Conservation (phyloP, 352 stramenopile genomes). For the Thalassiosira mediterranea region DNA sequence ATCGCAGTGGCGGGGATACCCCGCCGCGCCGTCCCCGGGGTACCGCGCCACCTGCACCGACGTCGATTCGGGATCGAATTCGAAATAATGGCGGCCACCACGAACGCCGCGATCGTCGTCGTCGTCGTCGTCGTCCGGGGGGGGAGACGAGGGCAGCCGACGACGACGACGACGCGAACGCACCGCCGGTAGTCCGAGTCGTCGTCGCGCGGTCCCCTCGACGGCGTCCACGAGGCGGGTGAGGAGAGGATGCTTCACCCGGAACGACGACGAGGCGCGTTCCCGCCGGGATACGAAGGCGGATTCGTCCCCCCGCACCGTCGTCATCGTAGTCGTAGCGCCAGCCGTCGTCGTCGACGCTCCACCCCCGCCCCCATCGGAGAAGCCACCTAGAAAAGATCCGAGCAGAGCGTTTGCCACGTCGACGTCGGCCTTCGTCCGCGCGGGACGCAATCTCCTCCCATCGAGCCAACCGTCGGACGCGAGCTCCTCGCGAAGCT, state of each 20-base stretch:
- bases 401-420: slow-evolving; percentile 21
- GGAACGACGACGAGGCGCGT: slow-evolving; percentile 29
- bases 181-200: not conserved
- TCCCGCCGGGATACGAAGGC: slow-evolving; percentile 53
- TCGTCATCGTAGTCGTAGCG: too few relatives aligned
- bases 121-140: not conserved
- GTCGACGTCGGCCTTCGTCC: slow-evolving; percentile 46
- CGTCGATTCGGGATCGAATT: slow-evolving; percentile 41
- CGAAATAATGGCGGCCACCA: not conserved
- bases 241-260: slow-evolving; percentile 30
- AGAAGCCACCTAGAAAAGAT: slow-evolving; percentile 14
- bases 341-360: not conserved
- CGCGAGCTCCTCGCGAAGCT: slow-evolving; percentile 39
- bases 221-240: slow-evolving; percentile 41
- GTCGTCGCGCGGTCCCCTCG: slow-evolving; percentile 18
- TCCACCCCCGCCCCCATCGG: slow-evolving; percentile 2
- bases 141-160: too few relatives aligned
- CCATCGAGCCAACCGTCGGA: slow-evolving; percentile 36
- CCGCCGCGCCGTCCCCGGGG: slow-evolving; percentile 51
- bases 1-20: slow-evolving; percentile 67
- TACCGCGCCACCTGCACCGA: slow-evolving; percentile 69
- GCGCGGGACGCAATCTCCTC: slow-evolving; percentile 25
- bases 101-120: not conserved
- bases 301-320: slow-evolving; percentile 54
- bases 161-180: slow-evolving; percentile 13